A percentile compares a stretch with the other conserved stretches of the same genome.
phyloP scores from a whole-genome alignment of 192 early-diverging fungal species.

The Dissophora globulifera region DNA sequence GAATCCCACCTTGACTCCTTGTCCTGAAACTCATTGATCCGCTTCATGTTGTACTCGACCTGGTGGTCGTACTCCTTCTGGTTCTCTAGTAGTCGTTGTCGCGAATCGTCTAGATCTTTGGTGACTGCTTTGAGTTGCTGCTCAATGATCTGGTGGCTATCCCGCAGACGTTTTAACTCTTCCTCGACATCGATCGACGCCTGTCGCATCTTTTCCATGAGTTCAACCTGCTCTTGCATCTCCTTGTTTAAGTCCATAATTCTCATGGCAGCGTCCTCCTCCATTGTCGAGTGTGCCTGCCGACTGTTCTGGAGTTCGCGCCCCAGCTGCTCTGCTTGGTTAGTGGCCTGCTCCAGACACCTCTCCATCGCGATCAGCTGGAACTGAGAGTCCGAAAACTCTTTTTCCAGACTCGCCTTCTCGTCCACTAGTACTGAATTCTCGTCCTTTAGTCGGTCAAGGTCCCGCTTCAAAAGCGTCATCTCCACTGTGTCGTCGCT shows the following conservation, averaged over 20 bases:
- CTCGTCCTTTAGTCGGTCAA: conserved; percentile 45
- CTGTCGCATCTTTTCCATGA: conserved; percentile 39
- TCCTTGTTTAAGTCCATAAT: conserved; percentile 21
- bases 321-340: conserved; percentile 36
- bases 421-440: conserved; percentile 32
- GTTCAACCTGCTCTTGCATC: conserved; percentile 30
- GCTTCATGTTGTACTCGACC: conserved; percentile 43
- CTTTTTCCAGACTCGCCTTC: conserved; percentile 26
- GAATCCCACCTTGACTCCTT: conserved; percentile 40
- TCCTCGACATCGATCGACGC: conserved; percentile 22
- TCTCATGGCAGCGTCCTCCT: conserved; percentile 27
- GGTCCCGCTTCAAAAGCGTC: conserved; percentile 40
- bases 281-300: conserved; percentile 10
- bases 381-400: conserved; percentile 39
- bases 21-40: conserved; percentile 48
- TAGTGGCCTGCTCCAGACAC: conserved; percentile 41
- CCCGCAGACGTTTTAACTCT: conserved; percentile 6
- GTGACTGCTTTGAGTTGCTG: conserved; percentile 20
- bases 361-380: conserved; percentile 44
- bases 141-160: conserved; percentile 14
- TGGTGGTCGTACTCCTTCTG: conserved; percentile 50
- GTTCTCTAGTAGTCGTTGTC: conserved; percentile 32
- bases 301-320: conserved; percentile 30
- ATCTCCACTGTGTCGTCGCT: conserved; percentile 44
- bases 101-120: conserved; percentile 29